Conservation (phyloP, 768 basidiomycete species). For the Naganishia antarctica region DNA sequence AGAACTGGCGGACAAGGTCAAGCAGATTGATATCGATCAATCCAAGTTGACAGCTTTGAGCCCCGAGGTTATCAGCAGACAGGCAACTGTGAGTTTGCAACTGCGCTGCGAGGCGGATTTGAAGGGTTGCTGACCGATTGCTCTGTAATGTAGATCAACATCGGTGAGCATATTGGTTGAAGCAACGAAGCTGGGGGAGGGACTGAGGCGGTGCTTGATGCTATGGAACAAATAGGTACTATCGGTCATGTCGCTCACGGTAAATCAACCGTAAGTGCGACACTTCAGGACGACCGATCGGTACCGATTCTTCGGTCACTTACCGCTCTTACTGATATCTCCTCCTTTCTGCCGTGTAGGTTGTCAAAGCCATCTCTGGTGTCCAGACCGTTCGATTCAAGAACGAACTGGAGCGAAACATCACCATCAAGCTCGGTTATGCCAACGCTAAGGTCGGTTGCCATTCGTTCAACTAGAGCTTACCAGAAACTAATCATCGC, state of each 20-base stretch:
- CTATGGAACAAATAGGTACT: conserved; percentile 60
- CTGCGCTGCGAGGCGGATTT: not conserved
- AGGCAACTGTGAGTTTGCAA: conserved; percentile 65
- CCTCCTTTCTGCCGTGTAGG: not conserved
- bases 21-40: conserved; percentile 66
- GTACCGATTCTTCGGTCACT: conserved; percentile 52
- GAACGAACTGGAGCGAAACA: conserved; percentile 97
- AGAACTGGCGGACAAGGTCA: conserved; percentile 22
- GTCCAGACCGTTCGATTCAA: conserved; percentile 98
- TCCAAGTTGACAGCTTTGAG: conserved; percentile 73
- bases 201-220: not conserved
- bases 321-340: conserved; percentile 60
- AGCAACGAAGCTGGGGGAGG: not conserved
- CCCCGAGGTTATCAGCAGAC: conserved; percentile 52
- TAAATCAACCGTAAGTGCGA: conserved; percentile 43
- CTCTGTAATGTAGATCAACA: conserved; percentile 1
- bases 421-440: conserved; percentile 98
- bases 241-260: conserved; percentile 90
- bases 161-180: not conserved
- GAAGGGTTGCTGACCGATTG: not conserved
- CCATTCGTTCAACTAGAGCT: conserved; percentile 43
- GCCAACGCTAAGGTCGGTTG: conserved; percentile 98
- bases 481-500: not conserved
- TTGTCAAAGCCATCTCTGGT: conserved; percentile 97
- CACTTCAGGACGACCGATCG: too few species aligned